Conservation (phyloP, 2,329 filamentous ascomycete genomes). For the Neospermospora avenae region DNA sequence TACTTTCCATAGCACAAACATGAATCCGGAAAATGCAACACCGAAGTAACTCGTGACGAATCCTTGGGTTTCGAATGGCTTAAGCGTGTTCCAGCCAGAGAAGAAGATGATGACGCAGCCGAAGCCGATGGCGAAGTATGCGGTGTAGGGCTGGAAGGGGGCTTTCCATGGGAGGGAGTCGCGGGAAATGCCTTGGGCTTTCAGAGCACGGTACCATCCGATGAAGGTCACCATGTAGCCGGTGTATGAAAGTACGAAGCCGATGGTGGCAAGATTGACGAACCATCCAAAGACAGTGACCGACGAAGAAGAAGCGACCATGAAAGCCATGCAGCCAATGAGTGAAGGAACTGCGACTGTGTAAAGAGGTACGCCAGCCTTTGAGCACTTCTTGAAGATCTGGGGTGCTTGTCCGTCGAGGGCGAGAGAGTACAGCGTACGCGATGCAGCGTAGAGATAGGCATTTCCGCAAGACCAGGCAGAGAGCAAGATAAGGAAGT, state of each 20-base stretch:
- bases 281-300: constrained; percentile 10
- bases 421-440: constrained; percentile 10
- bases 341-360: constrained; percentile 4
- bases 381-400: constrained; percentile 11
- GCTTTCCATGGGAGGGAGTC: constrained; percentile 10
- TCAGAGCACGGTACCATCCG: constrained; percentile 8
- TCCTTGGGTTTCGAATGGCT: constrained; percentile 6
- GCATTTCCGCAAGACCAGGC: constrained; percentile 13
- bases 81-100: constrained; percentile 6
- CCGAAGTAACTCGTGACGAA: constrained; percentile 11
- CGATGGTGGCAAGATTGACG: constrained; percentile 13
- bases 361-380: constrained; percentile 4
- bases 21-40: constrained; percentile 8
- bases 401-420: constrained; percentile 8
- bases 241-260: constrained; percentile 8
- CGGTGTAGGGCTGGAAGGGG: constrained; percentile 8
- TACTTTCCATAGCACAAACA: constrained; percentile 12
- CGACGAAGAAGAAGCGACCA: constrained; percentile 6
- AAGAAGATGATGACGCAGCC: constrained; percentile 4
- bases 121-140: constrained; percentile 6
- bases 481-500: constrained; percentile 7
- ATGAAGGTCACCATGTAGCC: constrained; percentile 11
- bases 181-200: constrained; percentile 8
- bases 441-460: constrained; percentile 12
- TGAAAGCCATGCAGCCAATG: constrained; percentile 8